Percentiles rank a stretch among this genome's conserved stretches.
Evolutionary conservation across 2,329 filamentous ascomycete species (phyloP).

Genomic region (Cordyceps cicadae): DNA sequence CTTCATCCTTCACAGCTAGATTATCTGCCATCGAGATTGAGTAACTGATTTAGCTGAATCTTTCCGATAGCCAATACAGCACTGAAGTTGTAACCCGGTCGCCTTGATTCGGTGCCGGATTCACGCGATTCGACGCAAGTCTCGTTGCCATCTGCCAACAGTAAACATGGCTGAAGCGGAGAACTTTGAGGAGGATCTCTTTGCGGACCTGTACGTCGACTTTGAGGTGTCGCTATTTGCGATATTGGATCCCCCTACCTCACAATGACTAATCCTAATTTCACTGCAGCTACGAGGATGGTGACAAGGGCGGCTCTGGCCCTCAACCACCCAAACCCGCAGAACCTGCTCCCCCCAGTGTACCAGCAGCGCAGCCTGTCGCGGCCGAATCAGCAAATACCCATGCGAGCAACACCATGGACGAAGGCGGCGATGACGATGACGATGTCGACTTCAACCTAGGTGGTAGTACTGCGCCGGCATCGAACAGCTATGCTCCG

Average conservation of each 20-base stretch:
- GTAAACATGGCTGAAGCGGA: slow-evolving; percentile 65
- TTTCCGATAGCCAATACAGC: neutral
- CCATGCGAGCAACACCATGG: slow-evolving; percentile 35
- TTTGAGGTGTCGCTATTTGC: slow-evolving; percentile 23
- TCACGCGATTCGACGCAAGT: neutral
- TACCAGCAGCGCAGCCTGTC: slow-evolving; percentile 20
- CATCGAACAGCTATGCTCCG: slow-evolving; percentile 16
- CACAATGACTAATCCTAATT: neutral
- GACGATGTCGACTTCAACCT: slow-evolving; percentile 50
- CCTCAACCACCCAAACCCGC: slow-evolving; percentile 13
- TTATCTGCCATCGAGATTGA: neutral
- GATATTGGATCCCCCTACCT: neutral
- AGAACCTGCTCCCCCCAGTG: slow-evolving; percentile 3
- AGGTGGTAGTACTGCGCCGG: slow-evolving; percentile 39
- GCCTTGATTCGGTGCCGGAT: neutral
- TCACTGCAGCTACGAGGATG: slow-evolving; percentile 54
- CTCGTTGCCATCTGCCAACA: neutral
- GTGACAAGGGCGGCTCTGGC: slow-evolving; percentile 35
- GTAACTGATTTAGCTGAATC: neutral
- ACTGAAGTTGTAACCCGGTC: neutral
- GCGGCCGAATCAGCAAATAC: slow-evolving; percentile 23
- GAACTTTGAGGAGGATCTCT: slow-evolving; percentile 87
- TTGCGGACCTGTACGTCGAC: slow-evolving; percentile 76
- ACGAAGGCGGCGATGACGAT: slow-evolving; percentile 39
- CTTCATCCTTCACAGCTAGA: neutral